These are phyloP conservation scores for Metschnikowia corniflorae DNA, from an alignment of 805 yeast species.

Conservation along the genomic window DNA sequence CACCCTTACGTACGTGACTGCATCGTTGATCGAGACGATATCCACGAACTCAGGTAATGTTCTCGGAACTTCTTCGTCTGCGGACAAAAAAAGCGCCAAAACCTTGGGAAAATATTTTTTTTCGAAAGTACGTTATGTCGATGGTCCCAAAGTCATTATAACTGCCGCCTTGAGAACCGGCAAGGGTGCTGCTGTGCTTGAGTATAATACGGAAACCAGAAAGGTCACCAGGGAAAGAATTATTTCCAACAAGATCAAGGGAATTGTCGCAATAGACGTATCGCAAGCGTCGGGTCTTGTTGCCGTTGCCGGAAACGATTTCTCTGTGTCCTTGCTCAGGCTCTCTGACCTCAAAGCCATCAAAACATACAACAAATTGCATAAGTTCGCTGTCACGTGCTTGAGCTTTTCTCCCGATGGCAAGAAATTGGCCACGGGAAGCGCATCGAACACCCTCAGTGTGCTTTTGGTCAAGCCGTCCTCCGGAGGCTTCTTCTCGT, in stretches of 20 bases:
- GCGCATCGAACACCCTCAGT: slow-evolving; percentile 72
- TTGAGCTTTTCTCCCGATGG: slow-evolving; percentile 70
- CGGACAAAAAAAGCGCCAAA: slow-evolving; percentile 17
- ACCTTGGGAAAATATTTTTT: slow-evolving; percentile 28
- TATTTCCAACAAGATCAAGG: slow-evolving; percentile 48
- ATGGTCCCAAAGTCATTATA: slow-evolving; percentile 29
- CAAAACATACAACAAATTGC: slow-evolving; percentile 57
- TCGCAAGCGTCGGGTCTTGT: slow-evolving; percentile 42
- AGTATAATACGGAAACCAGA: slow-evolving; percentile 41
- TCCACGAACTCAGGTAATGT: slow-evolving; percentile 46
- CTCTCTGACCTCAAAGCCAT: slow-evolving; percentile 49
- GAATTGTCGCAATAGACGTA: slow-evolving; percentile 50
- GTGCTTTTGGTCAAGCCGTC: slow-evolving; percentile 29
- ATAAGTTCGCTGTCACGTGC: slow-evolving; percentile 73
- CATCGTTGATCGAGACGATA: slow-evolving; percentile 48
- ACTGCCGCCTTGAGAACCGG: slow-evolving; percentile 30
- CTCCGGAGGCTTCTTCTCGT: slow-evolving; percentile 25
- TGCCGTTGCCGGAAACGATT: slow-evolving; percentile 63
- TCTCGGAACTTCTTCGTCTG: slow-evolving; percentile 24
- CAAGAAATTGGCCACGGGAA: slow-evolving; percentile 60
- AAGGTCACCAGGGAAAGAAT: slow-evolving; percentile 40
- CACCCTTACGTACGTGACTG: slow-evolving; percentile 59
- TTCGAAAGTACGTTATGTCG: slow-evolving; percentile 42
- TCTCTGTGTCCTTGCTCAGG: slow-evolving; percentile 57
- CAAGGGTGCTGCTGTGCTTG: slow-evolving; percentile 41